Conservation (phyloP, 2,329 filamentous ascomycete genomes). For the Pseudogymnoascus sp. region DNA sequence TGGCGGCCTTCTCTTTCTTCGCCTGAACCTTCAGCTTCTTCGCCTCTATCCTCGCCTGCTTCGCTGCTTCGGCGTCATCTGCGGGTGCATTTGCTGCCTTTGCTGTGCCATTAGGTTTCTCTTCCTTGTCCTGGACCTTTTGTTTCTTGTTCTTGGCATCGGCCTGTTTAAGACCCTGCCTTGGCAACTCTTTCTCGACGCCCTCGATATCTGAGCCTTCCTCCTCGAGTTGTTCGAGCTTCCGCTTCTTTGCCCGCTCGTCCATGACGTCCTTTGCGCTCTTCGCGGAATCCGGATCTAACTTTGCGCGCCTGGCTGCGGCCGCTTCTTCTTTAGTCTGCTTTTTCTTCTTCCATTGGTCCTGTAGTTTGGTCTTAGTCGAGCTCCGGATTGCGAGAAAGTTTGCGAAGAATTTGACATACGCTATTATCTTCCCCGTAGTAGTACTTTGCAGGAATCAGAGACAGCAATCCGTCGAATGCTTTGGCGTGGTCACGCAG, state of each 20-base stretch:
- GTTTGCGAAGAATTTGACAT: constrained; percentile 29
- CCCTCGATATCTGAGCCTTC: constrained; percentile 42
- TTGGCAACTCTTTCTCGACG: constrained; percentile 52
- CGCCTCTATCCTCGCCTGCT: constrained; percentile 23
- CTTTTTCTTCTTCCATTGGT: constrained; percentile 93
- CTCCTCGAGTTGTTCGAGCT: constrained; percentile 57
- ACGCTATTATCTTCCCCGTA: constrained; percentile 63
- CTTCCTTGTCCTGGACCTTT: constrained; percentile 43
- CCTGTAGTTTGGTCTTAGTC: constrained; percentile 40
- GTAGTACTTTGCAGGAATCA: constrained; percentile 65
- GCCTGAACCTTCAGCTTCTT: constrained; percentile 24
- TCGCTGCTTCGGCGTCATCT: constrained; percentile 28
- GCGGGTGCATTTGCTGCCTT: constrained; percentile 26
- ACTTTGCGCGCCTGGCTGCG: constrained; percentile 75
- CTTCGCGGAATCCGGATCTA: constrained; percentile 85
- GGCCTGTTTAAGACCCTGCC: constrained; percentile 51
- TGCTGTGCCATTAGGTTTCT: constrained; percentile 9
- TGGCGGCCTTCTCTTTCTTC: constrained; percentile 31
- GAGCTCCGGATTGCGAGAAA: constrained; percentile 2
- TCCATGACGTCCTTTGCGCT: constrained; percentile 91
- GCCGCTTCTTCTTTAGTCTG: constrained; percentile 85
- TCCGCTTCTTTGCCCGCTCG: constrained; percentile 73
- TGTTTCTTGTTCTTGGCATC: constrained; percentile 39
- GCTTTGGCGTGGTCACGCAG: constrained; percentile 37
- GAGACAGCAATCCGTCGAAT: constrained; percentile 50